phyloP scores from a whole-genome alignment of 148 eudicot genomes.

The Tetragonia tetragonoides region DNA sequence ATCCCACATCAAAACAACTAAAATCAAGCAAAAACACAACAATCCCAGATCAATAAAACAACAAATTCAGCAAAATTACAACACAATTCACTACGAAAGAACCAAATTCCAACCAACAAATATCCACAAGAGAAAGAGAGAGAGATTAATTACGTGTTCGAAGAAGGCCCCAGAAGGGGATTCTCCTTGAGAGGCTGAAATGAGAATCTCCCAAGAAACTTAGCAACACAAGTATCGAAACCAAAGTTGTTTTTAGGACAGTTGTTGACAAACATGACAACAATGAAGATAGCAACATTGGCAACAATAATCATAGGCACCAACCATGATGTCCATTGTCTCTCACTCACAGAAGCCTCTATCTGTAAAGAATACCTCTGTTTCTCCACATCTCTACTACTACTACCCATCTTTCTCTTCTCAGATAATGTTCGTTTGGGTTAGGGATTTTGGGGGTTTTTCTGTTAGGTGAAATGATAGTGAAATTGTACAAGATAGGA shows the following conservation, averaged over 20 bases:
- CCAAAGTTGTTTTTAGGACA: conserved; percentile 65
- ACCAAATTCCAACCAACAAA: neutral
- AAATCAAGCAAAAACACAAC: neutral
- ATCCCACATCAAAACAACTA: neutral
- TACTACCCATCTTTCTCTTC: conserved; percentile 28
- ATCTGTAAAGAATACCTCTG: conserved; percentile 24
- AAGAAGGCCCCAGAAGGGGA: conserved; percentile 86
- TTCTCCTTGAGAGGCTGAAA: conserved; percentile 75
- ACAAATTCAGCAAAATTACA: neutral
- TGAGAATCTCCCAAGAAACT: conserved; percentile 53
- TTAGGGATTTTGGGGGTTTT: neutral
- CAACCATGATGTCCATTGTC: conserved; percentile 87
- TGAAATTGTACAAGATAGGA: neutral
- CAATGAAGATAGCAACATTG: conserved; percentile 65
- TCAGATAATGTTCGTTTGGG: neutral
- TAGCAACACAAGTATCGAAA: conserved; percentile 52
- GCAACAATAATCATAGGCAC: conserved; percentile 82
- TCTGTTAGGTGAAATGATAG: neutral
- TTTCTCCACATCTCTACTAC: conserved; percentile 55
- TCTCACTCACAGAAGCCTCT: conserved; percentile 36
- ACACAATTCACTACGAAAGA: neutral
- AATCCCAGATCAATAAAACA: conserved; percentile 7
- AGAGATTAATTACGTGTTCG: conserved; percentile 47
- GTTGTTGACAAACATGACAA: conserved; percentile 70
- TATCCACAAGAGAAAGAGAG: neutral